Evolutionary conservation across 495 filamentous ascomycete genomes (phyloP), one percentile per base, ranked within the genome.

Genomic region (Lasiosphaeria ovina): DNA sequence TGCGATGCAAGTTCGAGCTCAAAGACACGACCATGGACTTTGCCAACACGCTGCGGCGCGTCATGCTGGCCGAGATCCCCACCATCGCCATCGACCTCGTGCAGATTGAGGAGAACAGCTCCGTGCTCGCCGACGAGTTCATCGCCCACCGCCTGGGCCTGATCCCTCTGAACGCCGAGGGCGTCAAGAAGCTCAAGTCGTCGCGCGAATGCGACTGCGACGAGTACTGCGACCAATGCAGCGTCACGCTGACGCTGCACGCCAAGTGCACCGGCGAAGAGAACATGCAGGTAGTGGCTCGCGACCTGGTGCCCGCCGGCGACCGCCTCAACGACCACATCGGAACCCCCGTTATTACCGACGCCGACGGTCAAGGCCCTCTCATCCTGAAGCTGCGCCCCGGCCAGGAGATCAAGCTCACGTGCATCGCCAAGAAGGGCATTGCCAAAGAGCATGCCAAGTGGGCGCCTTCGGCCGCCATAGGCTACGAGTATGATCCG

Each of bases 391-490:
- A 97, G 77, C 76, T 98, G 63, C 81, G 92, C 24, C 89, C 90
- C 58, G 89, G 86, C 4, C 95, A 98, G 71, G 90, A 96, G 72
- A 71, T 98, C 55, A 87, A 89, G 71, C 82, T 98, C 72, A 88
- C 86, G 48, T 97, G 93, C 68, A 86, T 97, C 63, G 95, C 92
- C 55, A 97, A 96, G 82, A 98, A 98, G 80, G 94, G 94, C 0
- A 97, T 97, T 60, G 92, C 93, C 3, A 98, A 98, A 80, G 94
- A 98, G 72, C 94, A 98, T 78, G 89, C 95, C 0, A 98, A 98
- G 72, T 98, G 94, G 94, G 87, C 89, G 52, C 92, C 95, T 3
- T 89, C 88, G 45, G 81, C 92, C 58, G 95, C 94, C 5, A 87
- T 98, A 54, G 94, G 92, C 32, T 98, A 98, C 66, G 94, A 98